Evolutionary conservation across 148 eudicot genomes (phyloP).

Genomic region (Nepenthes gracilis): DNA sequence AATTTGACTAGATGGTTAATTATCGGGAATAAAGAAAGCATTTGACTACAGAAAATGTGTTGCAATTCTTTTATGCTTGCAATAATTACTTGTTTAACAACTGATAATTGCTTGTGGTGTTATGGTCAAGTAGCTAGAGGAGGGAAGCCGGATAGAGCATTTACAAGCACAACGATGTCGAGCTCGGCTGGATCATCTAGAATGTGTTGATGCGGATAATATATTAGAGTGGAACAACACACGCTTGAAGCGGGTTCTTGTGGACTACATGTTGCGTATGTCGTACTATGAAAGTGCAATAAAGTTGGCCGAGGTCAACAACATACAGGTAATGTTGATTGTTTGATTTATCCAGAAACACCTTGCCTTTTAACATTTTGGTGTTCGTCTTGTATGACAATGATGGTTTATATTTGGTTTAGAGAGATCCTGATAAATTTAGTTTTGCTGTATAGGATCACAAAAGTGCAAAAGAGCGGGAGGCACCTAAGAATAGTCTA

Average conservation of each 20-base stretch:
- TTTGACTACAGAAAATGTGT: not conserved
- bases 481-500: not conserved
- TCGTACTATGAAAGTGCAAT: conserved; percentile 79
- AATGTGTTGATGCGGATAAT: conserved; percentile 64
- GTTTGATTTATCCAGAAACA: not conserved
- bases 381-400: not conserved
- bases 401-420: too few relatives aligned
- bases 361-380: not conserved
- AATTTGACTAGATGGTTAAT: too few relatives aligned
- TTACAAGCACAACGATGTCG: conserved; percentile 84
- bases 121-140: conserved; percentile 57
- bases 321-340: conserved; percentile 47
- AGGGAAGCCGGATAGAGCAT: conserved; percentile 64
- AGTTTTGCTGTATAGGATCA: too few relatives aligned
- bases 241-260: conserved; percentile 80
- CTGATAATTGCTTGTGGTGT: not conserved
- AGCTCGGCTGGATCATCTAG: conserved; percentile 72
- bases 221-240: conserved; percentile 56
- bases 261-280: conserved; percentile 97
- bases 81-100: not conserved
- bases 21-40: too few relatives aligned
- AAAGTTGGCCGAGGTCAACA: conserved; percentile 67
- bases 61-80: not conserved
- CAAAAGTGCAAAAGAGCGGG: too few relatives aligned
- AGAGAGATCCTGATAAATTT: too few relatives aligned